phyloP scores from a whole-genome alignment of 257 asterid genomes.

The Voacanga thouarsii region DNA sequence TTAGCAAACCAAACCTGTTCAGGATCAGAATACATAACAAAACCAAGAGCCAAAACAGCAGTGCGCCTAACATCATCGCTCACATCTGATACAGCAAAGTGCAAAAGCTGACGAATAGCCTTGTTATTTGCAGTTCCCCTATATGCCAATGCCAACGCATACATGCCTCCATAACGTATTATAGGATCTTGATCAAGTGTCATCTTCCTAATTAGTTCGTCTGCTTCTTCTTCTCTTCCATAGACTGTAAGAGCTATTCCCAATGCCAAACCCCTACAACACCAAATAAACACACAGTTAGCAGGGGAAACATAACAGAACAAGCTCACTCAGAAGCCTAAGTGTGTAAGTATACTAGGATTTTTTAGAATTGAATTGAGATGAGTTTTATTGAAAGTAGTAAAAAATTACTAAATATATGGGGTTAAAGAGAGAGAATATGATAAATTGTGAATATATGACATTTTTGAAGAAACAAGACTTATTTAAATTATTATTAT shows the following conservation, averaged over 20 bases:
- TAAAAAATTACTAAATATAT: too few relatives aligned
- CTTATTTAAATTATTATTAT: too few relatives aligned
- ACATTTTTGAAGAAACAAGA: too few relatives aligned
- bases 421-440: too few relatives aligned
- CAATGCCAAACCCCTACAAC: slow-evolving; percentile 80
- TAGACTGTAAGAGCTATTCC: slow-evolving; percentile 98
- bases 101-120: slow-evolving; percentile 92
- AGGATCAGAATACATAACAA: slow-evolving; percentile 86
- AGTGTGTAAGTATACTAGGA: too few relatives aligned
- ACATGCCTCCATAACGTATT: slow-evolving; percentile 97
- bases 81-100: slow-evolving; percentile 97
- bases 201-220: slow-evolving; percentile 91
- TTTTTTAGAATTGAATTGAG: too few relatives aligned
- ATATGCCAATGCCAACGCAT: slow-evolving; percentile 94
- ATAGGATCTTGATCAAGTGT: slow-evolving; percentile 98
- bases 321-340: not conserved
- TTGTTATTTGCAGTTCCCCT: slow-evolving; percentile 94
- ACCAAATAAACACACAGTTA: not conserved
- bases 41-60: slow-evolving; percentile 97
- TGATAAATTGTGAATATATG: too few relatives aligned
- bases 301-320: too few relatives aligned
- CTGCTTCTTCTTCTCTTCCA: slow-evolving; percentile 98
- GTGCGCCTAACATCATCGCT: slow-evolving; percentile 96
- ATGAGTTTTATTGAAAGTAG: too few relatives aligned
- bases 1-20: slow-evolving; percentile 56